phyloP scores from a whole-genome alignment of 805 yeast genomes.

The Blastobotrys muscicola region DNA sequence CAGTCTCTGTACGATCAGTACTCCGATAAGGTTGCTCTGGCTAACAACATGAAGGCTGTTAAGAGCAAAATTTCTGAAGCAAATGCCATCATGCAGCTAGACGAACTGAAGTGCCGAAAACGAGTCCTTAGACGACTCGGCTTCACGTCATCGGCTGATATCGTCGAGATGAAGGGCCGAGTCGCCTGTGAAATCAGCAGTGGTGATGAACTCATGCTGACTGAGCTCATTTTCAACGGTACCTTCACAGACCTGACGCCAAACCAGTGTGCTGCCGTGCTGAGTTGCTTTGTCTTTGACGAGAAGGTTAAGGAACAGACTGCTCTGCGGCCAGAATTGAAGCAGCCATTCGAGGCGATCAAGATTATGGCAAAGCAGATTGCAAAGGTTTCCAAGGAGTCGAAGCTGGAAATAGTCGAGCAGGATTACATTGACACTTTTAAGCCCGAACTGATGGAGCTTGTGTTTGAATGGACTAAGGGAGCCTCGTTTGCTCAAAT shows the following conservation, averaged over 20 bases:
- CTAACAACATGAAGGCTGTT: conserved; percentile 46
- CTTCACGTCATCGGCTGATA: conserved; percentile 79
- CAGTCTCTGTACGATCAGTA: conserved; percentile 56
- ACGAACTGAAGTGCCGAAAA: conserved; percentile 86
- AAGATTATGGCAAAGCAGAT: conserved; percentile 86
- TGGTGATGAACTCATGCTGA: conserved; percentile 67
- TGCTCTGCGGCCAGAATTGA: conserved; percentile 73
- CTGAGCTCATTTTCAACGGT: conserved; percentile 93
- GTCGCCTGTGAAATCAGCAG: conserved; percentile 95
- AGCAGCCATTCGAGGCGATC: conserved; percentile 84
- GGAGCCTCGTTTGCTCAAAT: conserved; percentile 95
- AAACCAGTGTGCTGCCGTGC: conserved; percentile 83
- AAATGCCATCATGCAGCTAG: conserved; percentile 85
- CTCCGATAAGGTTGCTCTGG: conserved; percentile 52
- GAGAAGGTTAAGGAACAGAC: conserved; percentile 86
- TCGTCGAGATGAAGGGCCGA: conserved; percentile 92
- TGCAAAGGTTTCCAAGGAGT: conserved; percentile 82
- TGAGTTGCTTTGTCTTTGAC: conserved; percentile 94
- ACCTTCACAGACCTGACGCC: conserved; percentile 80
- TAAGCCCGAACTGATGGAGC: conserved; percentile 93
- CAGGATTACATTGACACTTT: conserved; percentile 88
- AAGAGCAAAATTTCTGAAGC: conserved; percentile 68
- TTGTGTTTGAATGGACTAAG: conserved; percentile 91
- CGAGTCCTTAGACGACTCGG: conserved; percentile 88
- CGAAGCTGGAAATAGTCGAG: conserved; percentile 82